These are phyloP conservation scores for Aspergillus floridensis DNA, from an alignment of 2,329 filamentous ascomycete species.

Conservation along the genomic window DNA sequence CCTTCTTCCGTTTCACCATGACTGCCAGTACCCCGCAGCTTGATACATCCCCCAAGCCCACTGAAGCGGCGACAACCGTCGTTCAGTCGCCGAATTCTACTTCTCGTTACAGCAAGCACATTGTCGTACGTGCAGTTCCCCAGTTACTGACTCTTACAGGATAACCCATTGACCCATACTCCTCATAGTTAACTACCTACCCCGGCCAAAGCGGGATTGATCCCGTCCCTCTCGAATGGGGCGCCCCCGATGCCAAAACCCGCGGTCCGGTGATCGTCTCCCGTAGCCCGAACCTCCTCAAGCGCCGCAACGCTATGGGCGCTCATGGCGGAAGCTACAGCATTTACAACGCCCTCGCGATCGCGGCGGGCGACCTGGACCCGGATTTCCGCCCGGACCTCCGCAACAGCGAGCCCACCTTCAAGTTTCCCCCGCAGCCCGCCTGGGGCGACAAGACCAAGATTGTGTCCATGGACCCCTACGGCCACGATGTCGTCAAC, in stretches of 20 bases:
- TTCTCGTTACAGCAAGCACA: conserved; percentile 34
- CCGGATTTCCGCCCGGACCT: conserved; percentile 75
- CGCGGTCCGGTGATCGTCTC: conserved; percentile 86
- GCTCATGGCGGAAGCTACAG: conserved; percentile 89
- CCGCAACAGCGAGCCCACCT: conserved; percentile 89
- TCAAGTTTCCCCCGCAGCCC: conserved; percentile 80
- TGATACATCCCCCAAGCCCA: conserved; percentile 16
- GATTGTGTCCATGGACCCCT: conserved; percentile 96
- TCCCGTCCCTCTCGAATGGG: conserved; percentile 86
- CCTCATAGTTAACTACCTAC: conserved; percentile 66
- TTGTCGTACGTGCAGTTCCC: conserved; percentile 27
- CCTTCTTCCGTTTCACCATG: not conserved
- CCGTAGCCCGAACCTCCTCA: conserved; percentile 29
- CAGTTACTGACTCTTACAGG: not conserved
- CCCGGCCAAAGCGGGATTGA: conserved; percentile 92
- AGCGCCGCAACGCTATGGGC: conserved; percentile 55
- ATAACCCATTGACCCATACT: conserved; percentile 13
- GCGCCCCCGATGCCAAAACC: conserved; percentile 67
- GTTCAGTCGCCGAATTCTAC: conserved; percentile 22
- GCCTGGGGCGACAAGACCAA: conserved; percentile 89
- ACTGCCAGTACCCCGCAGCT: conserved; percentile 22
- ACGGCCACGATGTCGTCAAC: conserved; percentile 81
- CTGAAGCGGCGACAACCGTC: conserved; percentile 15
- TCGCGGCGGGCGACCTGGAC: conserved; percentile 85
- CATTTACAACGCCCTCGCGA: conserved; percentile 89